Percentiles rank a stretch among this genome's conserved stretches.
phyloP scores from a whole-genome alignment of 2,329 filamentous ascomycete genomes.

The Rhexocercosporidium sp. region DNA sequence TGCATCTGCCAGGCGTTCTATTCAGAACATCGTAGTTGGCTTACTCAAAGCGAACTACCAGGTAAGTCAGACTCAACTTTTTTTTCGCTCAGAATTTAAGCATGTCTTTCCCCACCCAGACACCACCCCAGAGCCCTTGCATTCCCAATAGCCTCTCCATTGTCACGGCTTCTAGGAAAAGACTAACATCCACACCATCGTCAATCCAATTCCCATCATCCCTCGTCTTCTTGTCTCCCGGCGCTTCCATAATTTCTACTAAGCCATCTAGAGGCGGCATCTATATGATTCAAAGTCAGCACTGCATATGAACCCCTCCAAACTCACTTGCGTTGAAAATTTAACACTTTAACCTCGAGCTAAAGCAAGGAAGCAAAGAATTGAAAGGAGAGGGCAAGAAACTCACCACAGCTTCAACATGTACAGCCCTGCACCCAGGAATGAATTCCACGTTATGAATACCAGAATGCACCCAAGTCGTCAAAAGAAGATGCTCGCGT shows the following conservation, averaged over 20 bases:
- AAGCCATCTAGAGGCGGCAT: conserved; percentile 51
- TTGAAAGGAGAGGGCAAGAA: background rate
- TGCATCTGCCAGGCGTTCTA: background rate
- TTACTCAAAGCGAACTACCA: no score
- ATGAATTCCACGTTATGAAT: conserved; percentile 50
- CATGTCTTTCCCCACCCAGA: background rate
- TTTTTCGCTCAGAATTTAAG: background rate
- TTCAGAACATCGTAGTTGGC: background rate
- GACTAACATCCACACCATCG: conserved; percentile 44
- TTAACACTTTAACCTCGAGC: no score
- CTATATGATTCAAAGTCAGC: no score
- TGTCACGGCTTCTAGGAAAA: conserved; percentile 42
- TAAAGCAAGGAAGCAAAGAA: background rate
- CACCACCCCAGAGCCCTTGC: conserved; percentile 22
- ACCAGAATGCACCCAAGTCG: conserved; percentile 49
- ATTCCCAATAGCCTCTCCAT: conserved; percentile 41
- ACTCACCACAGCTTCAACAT: conserved; percentile 45
- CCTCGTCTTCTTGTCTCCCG: conserved; percentile 16
- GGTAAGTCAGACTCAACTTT: background rate
- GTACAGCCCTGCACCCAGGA: conserved; percentile 37
- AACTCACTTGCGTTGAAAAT: no score
- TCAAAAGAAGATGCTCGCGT: conserved; percentile 48
- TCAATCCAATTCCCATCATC: conserved; percentile 32
- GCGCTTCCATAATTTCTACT: conserved; percentile 48
- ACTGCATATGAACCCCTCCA: no score